Base-by-base conservation (phyloP, 2,329 filamentous ascomycete genomes). In the Fusarium sp. region DNA sequence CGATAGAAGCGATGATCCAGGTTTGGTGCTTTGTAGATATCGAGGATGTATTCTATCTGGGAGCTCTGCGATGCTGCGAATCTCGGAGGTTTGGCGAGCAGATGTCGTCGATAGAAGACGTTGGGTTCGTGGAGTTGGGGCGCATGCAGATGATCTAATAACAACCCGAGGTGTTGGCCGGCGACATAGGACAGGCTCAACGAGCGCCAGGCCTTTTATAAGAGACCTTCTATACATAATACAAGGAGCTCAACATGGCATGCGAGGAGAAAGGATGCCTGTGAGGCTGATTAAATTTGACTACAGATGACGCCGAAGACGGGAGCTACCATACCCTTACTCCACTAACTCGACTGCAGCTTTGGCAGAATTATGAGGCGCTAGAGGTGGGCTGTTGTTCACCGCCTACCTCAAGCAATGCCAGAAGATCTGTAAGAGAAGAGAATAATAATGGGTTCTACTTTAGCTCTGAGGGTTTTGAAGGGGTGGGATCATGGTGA, bases 1-100 rank as follows among this genome's bases (percentile, higher is more conserved):
- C 2, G 86, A 84, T 37, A 89, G 79, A 10, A 89, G 79, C 0
- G 84, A 86, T 11, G 84, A 85, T 4, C 81, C 81, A 14, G 82
- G 79, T 67, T 81, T 87, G 80, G 71, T 72, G 48, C 75, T 75
- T 43, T 77, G 77, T 6, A 81, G 69, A 43, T 79, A 81, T 6
- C 77, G 76, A 6, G 79, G 79, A 35, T 71, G 68, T 30, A 72
- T 79, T 35, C 79, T 75, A 22, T 72, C 60, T 14, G 79, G 79
- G 8, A 81, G 75, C 30, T 76, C 68, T 20, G 70, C 65, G 44
- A 79, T 74, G 68, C 77, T 79, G 41, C 70, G 72, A 40, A 76
- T 68, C 11, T 74, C 66, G 17, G 72, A 67, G 7, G 48, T 69
- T 86, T 80, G 59, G 71, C 77, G 65, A 15, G 67, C 56, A 14